phyloP scores from a whole-genome alignment of 2,329 filamentous ascomycete species.

The Fusarium siculi region DNA sequence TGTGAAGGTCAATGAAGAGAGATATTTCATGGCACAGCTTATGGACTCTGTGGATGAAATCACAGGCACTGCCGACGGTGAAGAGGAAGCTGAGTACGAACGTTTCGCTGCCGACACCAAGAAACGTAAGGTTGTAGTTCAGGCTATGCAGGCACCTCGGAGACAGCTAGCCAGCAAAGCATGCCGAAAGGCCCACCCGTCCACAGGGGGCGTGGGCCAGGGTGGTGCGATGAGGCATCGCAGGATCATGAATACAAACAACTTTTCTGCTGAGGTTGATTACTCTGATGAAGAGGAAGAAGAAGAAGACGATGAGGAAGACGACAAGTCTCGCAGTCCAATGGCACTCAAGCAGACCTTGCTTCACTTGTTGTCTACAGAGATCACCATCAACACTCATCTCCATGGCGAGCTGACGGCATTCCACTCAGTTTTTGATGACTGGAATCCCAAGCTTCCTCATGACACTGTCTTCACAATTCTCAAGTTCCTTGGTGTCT shows the following conservation, averaged over 20 bases:
- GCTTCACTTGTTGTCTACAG: conserved; percentile 60
- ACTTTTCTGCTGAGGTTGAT: not conserved
- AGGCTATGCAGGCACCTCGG: not conserved
- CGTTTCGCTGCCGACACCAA: not conserved
- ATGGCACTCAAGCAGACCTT: conserved; percentile 59
- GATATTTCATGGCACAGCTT: conserved; percentile 60
- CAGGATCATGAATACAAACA: not conserved
- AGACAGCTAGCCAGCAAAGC: conserved; percentile 2
- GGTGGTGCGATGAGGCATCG: conserved; percentile 3
- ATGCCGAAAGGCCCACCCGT: not conserved
- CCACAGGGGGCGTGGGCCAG: not conserved
- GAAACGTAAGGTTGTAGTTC: not conserved
- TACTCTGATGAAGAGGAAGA: conserved; percentile 15
- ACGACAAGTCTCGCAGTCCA: conserved; percentile 44
- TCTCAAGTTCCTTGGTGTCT: conserved; percentile 68
- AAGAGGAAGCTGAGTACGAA: conserved; percentile 52
- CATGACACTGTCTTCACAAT: conserved; percentile 69
- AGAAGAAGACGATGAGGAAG: conserved; percentile 13
- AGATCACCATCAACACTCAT: conserved; percentile 57
- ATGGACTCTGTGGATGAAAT: conserved; percentile 47
- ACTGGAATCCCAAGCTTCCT: conserved; percentile 56
- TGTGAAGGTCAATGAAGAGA: conserved; percentile 47
- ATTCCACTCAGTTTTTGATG: conserved; percentile 59
- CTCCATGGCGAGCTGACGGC: conserved; percentile 58
- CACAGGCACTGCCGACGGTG: conserved; percentile 45